Conservation (phyloP, 208 protist genomes). For the Wallacemonas sp. region DNA sequence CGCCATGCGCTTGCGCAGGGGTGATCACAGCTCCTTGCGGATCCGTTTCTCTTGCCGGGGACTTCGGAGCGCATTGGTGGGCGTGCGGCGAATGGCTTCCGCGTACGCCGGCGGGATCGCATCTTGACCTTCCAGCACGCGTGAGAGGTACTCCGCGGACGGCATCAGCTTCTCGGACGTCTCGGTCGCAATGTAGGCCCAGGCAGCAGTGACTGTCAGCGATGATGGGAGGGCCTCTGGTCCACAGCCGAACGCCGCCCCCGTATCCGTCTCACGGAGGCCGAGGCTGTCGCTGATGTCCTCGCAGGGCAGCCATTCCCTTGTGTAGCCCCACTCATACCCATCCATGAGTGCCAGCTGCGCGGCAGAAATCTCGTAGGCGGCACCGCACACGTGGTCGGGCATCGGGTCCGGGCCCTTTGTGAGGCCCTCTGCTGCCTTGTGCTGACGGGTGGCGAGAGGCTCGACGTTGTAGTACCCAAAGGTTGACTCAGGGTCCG, state of each 20-base stretch:
- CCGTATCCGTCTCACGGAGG: not conserved
- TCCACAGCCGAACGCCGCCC: not conserved
- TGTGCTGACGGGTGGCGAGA: conserved; percentile 16
- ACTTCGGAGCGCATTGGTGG: conserved; percentile 36
- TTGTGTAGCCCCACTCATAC: conserved; percentile 35
- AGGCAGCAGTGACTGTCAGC: conserved; percentile 15
- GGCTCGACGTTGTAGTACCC: conserved; percentile 60
- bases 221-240: not conserved
- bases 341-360: conserved; percentile 50
- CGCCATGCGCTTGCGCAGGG: not conserved
- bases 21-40: conserved; percentile 32
- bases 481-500: conserved; percentile 19
- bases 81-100: conserved; percentile 24
- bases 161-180: conserved; percentile 38
- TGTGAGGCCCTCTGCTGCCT: conserved; percentile 18
- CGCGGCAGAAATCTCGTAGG: conserved; percentile 37
- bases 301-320: conserved; percentile 32
- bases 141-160: conserved; percentile 39
- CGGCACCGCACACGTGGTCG: conserved; percentile 39
- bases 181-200: conserved; percentile 41
- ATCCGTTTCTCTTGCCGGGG: conserved; percentile 41
- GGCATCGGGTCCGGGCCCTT: conserved; percentile 28
- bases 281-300: conserved; percentile 19
- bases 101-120: conserved; percentile 44
- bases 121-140: conserved; percentile 43